phyloP scores from a whole-genome alignment of 805 yeast species.

The Candida verbasci region DNA sequence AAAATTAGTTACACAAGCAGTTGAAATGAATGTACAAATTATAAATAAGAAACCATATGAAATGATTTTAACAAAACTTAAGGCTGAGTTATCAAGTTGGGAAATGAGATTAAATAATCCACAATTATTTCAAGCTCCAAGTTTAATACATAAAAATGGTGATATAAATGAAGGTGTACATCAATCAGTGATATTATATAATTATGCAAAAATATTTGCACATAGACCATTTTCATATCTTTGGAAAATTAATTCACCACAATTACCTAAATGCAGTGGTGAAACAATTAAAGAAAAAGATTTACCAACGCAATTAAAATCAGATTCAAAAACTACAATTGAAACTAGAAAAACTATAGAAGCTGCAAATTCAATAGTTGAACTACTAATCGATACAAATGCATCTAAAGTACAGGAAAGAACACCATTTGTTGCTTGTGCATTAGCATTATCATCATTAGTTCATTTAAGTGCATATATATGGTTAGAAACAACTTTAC shows the following conservation, averaged over 20 bases:
- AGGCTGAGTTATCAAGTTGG: constrained; percentile 49
- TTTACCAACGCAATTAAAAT: constrained; percentile 15
- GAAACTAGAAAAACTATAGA: constrained; percentile 53
- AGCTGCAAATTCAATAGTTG: constrained; percentile 48
- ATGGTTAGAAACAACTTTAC: constrained; percentile 43
- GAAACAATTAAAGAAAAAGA: constrained; percentile 12
- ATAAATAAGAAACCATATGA: constrained; percentile 35
- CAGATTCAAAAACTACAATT: constrained; percentile 43
- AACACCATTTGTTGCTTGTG: constrained; percentile 51
- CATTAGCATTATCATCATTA: constrained; percentile 48
- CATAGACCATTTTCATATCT: constrained; percentile 51
- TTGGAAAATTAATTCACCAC: constrained; percentile 35
- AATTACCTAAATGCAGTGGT: constrained; percentile 12
- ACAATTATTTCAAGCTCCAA: constrained; percentile 12
- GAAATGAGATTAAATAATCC: constrained; percentile 36
- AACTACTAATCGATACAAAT: constrained; percentile 43
- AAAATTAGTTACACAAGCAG: constrained; percentile 20
- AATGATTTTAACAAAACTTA: constrained; percentile 32
- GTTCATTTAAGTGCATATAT: constrained; percentile 51
- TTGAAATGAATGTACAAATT: constrained; percentile 43
- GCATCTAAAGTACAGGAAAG: constrained; percentile 39
- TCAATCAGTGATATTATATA: constrained; percentile 44
- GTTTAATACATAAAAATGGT: constrained; percentile 39
- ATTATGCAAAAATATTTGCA: constrained; percentile 51
- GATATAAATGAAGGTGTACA: constrained; percentile 51